Evolutionary conservation across 2,329 filamentous ascomycete species (phyloP).

Genomic region (Penicillium sp.): DNA sequence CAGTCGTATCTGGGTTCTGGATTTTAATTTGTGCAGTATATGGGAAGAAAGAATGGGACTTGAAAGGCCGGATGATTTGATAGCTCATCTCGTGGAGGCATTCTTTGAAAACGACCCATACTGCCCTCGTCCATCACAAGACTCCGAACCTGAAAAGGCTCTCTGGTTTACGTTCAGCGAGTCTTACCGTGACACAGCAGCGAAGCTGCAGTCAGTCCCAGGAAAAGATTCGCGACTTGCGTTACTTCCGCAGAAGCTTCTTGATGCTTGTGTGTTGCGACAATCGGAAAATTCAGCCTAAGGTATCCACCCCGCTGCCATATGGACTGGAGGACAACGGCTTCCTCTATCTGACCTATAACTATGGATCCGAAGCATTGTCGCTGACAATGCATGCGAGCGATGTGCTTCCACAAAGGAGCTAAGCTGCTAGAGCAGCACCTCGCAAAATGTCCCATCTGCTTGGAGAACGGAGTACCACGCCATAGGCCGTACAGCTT

Average conservation of each 20-base stretch:
- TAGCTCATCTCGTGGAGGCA: constrained; percentile 4
- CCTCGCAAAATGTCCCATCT: no score
- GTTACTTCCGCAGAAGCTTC: not conserved
- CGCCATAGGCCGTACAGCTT: no score
- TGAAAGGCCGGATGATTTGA: constrained; percentile 1
- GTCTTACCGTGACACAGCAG: not conserved
- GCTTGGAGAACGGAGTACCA: no score
- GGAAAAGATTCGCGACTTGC: not conserved
- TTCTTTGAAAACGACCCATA: constrained; percentile 16
- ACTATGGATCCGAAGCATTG: no score
- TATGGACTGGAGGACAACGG: no score
- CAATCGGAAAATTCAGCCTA: not conserved
- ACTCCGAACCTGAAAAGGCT: not conserved
- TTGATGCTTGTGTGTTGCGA: not conserved
- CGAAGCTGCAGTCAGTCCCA: not conserved
- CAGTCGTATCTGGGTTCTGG: not conserved
- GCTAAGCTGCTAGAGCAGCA: no score
- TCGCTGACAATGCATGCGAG: no score
- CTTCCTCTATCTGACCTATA: no score
- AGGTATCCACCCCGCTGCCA: no score
- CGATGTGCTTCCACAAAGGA: no score
- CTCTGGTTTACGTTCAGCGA: constrained; percentile 7
- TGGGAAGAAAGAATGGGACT: constrained; percentile 1
- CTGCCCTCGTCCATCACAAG: constrained; percentile 4
- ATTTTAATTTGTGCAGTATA: constrained; percentile 10